Conservation (phyloP, 257 asterid species). For the Nyctanthes arbortristis region DNA sequence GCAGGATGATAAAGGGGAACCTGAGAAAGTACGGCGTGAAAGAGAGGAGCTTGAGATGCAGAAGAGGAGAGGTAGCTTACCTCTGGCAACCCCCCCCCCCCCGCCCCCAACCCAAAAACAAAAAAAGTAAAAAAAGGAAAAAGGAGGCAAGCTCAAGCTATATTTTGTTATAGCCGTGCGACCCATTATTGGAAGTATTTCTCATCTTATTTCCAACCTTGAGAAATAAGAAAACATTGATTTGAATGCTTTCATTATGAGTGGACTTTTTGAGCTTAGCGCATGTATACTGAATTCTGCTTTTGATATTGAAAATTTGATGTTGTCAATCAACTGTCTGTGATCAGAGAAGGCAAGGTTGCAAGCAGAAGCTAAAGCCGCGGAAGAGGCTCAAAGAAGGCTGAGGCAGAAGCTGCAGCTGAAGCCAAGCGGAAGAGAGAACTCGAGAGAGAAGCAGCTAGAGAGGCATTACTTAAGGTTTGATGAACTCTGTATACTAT, state of each 20-base stretch:
- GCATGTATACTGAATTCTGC: neutral
- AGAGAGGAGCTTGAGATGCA: constrained; percentile 83
- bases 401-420: constrained; percentile 82
- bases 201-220: neutral
- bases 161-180: too few species aligned
- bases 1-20: constrained; percentile 73
- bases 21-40: constrained; percentile 78
- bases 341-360: constrained; percentile 79
- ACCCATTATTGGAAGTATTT: too few species aligned
- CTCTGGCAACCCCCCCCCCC: neutral
- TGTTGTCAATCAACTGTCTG: neutral
- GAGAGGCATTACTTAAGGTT: constrained; percentile 83
- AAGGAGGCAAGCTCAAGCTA: too few species aligned
- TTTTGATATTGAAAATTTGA: neutral
- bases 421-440: constrained; percentile 70
- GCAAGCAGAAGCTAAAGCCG: constrained; percentile 92
- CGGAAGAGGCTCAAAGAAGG: constrained; percentile 82
- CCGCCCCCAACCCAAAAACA: too few species aligned
- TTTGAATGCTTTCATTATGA: neutral
- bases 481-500: neutral
- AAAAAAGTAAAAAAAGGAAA: too few species aligned
- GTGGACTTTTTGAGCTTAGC: neutral
- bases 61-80: constrained; percentile 62
- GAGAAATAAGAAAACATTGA: neutral
- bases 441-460: constrained; percentile 80